Percentiles rank a stretch among this genome's conserved stretches.
These are phyloP conservation scores for Xylariaceae sp. DNA, from an alignment of 2,329 filamentous ascomycete genomes.

Conservation along the genomic window DNA sequence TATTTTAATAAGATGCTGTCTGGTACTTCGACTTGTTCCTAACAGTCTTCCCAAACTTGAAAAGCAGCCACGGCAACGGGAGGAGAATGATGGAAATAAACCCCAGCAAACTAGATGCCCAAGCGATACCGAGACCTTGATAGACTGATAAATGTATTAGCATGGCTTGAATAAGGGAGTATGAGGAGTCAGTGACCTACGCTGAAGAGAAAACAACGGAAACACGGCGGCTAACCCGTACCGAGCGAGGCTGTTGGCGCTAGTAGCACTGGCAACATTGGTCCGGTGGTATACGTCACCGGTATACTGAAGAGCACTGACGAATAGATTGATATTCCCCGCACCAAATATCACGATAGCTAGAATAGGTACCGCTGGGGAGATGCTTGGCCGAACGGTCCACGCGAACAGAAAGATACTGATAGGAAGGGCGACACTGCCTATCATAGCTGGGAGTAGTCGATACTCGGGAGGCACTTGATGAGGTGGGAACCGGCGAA, in stretches of 20 bases:
- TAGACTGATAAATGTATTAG: slow-evolving; percentile 48
- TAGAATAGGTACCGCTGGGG: slow-evolving; percentile 58
- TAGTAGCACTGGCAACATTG: slow-evolving; percentile 63
- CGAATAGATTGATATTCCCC: slow-evolving; percentile 66
- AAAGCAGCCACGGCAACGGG: slow-evolving; percentile 61
- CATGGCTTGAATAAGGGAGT: fast-evolving
- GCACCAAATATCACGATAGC: slow-evolving; percentile 64
- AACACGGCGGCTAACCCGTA: slow-evolving; percentile 64
- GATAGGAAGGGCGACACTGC: slow-evolving; percentile 58
- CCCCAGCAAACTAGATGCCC: slow-evolving; percentile 55
- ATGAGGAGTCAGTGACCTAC: slow-evolving; percentile 43
- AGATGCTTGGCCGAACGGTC: slow-evolving; percentile 53
- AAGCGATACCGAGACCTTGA: slow-evolving; percentile 50
- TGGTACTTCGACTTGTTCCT: slow-evolving; percentile 50
- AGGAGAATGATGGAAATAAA: slow-evolving; percentile 56
- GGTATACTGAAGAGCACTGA: slow-evolving; percentile 48
- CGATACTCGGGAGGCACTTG: slow-evolving; percentile 58
- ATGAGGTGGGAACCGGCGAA: slow-evolving; percentile 42
- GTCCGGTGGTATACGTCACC: slow-evolving; percentile 62
- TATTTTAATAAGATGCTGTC: slow-evolving; percentile 41
- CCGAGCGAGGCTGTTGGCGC: slow-evolving; percentile 64
- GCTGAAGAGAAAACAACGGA: slow-evolving; percentile 66
- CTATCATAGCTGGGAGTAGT: slow-evolving; percentile 65
- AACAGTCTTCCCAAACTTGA: slow-evolving; percentile 54
- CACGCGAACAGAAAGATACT: slow-evolving; percentile 68